Conservation (phyloP, 768 basidiomycete genomes). For the Termitomyces sp. region DNA sequence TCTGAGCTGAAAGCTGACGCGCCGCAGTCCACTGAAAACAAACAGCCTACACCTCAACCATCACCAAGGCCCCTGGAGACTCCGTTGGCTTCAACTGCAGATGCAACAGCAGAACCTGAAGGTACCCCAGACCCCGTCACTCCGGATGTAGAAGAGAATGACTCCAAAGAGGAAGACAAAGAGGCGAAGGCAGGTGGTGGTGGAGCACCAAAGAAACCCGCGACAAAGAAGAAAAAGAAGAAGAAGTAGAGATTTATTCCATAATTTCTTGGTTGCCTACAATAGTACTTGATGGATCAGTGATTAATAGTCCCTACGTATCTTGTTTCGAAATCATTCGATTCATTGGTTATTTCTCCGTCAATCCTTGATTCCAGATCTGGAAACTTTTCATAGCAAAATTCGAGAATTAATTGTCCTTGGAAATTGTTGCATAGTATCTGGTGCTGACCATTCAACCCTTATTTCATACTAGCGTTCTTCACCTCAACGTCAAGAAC, state of each 20-base stretch:
- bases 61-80: neutral
- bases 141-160: constrained; percentile 11
- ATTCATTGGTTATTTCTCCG: too few species aligned
- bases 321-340: too few species aligned
- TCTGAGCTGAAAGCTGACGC: neutral
- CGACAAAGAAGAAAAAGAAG: constrained; percentile 14
- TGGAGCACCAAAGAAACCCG: constrained; percentile 12
- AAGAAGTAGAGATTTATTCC: constrained; percentile 15
- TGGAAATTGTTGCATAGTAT: too few species aligned
- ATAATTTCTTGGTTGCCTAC: neutral
- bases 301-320: too few species aligned
- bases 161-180: constrained; percentile 13
- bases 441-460: too few species aligned
- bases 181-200: constrained; percentile 10
- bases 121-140: constrained; percentile 7
- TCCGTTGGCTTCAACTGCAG: neutral
- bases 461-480: too few species aligned
- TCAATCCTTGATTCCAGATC: too few species aligned
- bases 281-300: too few species aligned
- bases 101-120: constrained; percentile 2
- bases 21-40: neutral
- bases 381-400: too few species aligned
- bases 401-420: too few species aligned
- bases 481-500: too few species aligned
- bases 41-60: neutral